Evolutionary conservation across 352 stramenopile species (phyloP).

Genomic region (Blastocystis sp.): DNA sequence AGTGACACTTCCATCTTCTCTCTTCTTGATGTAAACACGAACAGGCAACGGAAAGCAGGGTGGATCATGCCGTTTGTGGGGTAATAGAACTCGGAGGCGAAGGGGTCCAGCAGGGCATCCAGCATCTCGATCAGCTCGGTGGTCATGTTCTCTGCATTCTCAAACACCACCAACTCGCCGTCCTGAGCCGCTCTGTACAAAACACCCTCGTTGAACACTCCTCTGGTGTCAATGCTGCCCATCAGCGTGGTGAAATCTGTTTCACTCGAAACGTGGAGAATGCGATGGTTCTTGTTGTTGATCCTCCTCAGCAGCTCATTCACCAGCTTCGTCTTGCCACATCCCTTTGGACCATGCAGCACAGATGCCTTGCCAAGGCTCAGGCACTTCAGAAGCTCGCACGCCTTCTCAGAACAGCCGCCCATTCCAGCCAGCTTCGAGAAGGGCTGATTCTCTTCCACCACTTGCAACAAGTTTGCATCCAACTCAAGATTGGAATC

Average conservation of each 20-base stretch:
- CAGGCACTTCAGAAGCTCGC: conserved; percentile 27
- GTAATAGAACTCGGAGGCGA: neutral
- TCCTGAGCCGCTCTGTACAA: conserved; percentile 26
- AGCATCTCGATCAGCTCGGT: conserved; percentile 31
- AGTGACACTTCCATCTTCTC: neutral
- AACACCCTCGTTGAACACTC: neutral
- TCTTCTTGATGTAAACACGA: conserved; percentile 9
- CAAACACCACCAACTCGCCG: conserved; percentile 51
- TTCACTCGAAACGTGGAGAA: conserved; percentile 18
- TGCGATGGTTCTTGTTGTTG: neutral
- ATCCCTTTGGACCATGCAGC: conserved; percentile 6
- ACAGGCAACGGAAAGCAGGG: conserved; percentile 45
- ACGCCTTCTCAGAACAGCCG: too few relatives aligned
- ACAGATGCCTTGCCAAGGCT: conserved; percentile 12
- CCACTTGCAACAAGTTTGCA: too few relatives aligned
- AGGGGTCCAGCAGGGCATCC: conserved; percentile 32
- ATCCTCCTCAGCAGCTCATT: neutral
- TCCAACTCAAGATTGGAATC: too few relatives aligned
- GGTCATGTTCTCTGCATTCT: conserved; percentile 52
- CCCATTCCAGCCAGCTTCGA: too few relatives aligned
- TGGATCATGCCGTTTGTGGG: neutral
- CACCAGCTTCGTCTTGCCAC: conserved; percentile 10
- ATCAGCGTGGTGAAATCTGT: conserved; percentile 25
- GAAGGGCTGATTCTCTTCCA: too few relatives aligned
- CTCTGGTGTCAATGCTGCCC: neutral